phyloP scores from a whole-genome alignment of 176 grass and related monocot species.

The Luzula sylvatica region DNA sequence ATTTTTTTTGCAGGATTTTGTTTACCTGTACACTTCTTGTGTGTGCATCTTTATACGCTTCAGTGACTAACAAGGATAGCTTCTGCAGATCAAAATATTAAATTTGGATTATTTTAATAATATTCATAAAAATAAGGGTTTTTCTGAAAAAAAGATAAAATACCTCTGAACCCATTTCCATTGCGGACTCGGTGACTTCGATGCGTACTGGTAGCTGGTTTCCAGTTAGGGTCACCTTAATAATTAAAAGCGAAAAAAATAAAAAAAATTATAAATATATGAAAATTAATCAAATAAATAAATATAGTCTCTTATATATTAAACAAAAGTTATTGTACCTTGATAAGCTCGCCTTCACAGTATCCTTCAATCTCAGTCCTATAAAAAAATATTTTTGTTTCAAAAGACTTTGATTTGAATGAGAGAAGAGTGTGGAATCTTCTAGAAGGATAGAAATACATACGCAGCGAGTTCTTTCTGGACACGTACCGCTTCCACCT shows the following conservation, averaged over 20 bases:
- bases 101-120: neutral
- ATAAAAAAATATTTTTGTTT: neutral
- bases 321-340: constrained; percentile 39
- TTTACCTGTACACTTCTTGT: constrained; percentile 75
- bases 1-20: neutral
- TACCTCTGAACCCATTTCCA: constrained; percentile 89
- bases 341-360: constrained; percentile 98
- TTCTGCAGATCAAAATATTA: constrained; percentile 34
- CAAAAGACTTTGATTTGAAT: neutral
- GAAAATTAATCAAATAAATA: too few species aligned
- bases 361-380: constrained; percentile 97
- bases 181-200: constrained; percentile 94
- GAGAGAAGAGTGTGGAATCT: constrained; percentile 16
- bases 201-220: constrained; percentile 92
- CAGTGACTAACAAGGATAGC: constrained; percentile 76
- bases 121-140: neutral
- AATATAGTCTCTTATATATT: neutral
- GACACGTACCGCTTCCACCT: constrained; percentile 94
- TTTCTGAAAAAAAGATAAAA: neutral
- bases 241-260: constrained; percentile 4
- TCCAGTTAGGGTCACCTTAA: constrained; percentile 88
- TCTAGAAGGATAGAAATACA: constrained; percentile 21
- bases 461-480: constrained; percentile 99
- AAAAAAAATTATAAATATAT: neutral
- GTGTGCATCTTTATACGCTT: constrained; percentile 92